Evolutionary conservation across 2,329 filamentous ascomycete species (phyloP), one percentile per base, ranked within the genome.

Genomic region (Dactylellina parvicollis): DNA sequence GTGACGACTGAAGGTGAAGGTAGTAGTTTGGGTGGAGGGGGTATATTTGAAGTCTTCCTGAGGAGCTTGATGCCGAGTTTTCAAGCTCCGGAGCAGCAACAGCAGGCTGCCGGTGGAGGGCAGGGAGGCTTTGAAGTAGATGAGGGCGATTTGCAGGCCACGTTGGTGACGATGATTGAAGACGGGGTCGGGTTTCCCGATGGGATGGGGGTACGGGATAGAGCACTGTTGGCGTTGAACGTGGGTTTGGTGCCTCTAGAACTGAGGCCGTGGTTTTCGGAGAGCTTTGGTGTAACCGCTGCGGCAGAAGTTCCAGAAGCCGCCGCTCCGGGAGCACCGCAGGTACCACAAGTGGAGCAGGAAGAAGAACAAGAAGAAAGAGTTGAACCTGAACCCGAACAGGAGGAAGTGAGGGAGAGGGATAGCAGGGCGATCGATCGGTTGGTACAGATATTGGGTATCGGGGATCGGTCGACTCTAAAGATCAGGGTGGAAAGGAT

Each of bases 361-460:
- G 47, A 44, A 42, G 24, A 36, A 18, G 16, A n/a, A 32, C 32
- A 24, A 75, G 76, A 69, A 76, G 75, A 73, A 75, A n/a, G 76
- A 77, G 76, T 80, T 26, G 34, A 80, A 78, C 78, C 80, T 22
- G 34, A 80, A 78, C 78, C 79, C 72, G 76, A 79, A 66, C 77
- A 76, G 76, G 77, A 75, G 75, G 72, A 62, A 79, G 65, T 61
- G 42, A 44, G 80, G 77, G 78, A 79, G 74, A 74, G 75, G 77
- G 78, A 80, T 80, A 81, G 82, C 82, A 83, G 81, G 80, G 78
- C 69, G 12, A 66, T 73, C 12, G 69, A 73, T 28, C 60, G 69
- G 28, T 36, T 73, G 9, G 69, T 73, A 14, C 70, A 70, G 49
- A 74, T 70, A 44, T 32, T 70, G 5, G 70, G 70, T 4, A 70